phyloP scores from a whole-genome alignment of 139 green algal species.

The Asterochloris erici region DNA sequence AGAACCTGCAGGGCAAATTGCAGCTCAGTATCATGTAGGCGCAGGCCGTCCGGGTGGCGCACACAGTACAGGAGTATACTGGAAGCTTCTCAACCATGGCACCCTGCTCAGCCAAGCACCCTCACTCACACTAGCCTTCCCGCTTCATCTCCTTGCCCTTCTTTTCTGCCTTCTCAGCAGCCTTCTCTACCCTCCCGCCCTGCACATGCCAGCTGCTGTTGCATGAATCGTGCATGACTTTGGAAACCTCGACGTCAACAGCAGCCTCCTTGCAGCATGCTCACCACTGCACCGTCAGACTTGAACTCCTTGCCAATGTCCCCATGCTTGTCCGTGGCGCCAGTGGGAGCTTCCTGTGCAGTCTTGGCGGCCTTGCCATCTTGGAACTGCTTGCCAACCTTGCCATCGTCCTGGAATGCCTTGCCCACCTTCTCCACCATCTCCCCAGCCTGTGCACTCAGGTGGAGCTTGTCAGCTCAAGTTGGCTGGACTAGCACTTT shows the following conservation, averaged over 20 bases:
- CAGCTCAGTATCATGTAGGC: too few species aligned
- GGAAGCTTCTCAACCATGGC: too few species aligned
- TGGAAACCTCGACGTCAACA: too few species aligned
- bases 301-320: slow-evolving; percentile 14
- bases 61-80: too few species aligned
- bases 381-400: slow-evolving; percentile 18
- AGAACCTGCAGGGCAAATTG: too few species aligned
- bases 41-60: too few species aligned
- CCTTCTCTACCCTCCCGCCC: slow-evolving; percentile 9
- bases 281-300: slow-evolving; percentile 1
- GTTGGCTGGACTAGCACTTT: too few species aligned
- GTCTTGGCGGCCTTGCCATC: slow-evolving; percentile 5
- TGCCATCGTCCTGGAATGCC: slow-evolving; percentile 14
- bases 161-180: slow-evolving; percentile 10
- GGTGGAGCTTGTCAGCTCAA: too few species aligned
- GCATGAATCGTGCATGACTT: not conserved
- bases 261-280: too few species aligned
- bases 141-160: slow-evolving; percentile 12
- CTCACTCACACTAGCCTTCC: too few species aligned
- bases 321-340: slow-evolving; percentile 8
- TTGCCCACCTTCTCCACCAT: slow-evolving; percentile 15
- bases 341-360: not conserved
- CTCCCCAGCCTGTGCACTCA: not conserved
- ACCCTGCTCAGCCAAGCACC: too few species aligned
- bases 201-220: not conserved